These are phyloP conservation scores for Coemansia sp. DNA, from an alignment of 192 early-diverging fungal genomes.

Conservation along the genomic window DNA sequence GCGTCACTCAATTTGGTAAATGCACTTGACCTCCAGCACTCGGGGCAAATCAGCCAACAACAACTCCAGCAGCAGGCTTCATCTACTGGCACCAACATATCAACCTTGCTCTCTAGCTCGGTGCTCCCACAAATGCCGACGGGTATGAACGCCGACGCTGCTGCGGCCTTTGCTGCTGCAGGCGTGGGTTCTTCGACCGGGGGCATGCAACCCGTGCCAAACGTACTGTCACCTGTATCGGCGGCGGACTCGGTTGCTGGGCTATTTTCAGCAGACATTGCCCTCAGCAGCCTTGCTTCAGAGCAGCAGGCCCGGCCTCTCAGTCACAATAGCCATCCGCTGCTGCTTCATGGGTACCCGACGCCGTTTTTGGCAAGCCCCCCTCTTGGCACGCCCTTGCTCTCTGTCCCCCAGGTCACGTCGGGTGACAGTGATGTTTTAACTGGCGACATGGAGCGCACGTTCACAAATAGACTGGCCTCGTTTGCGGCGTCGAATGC, in stretches of 20 bases:
- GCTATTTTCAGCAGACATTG: slow-evolving; percentile 11
- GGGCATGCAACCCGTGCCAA: slow-evolving; percentile 47
- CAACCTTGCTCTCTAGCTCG: slow-evolving; percentile 14
- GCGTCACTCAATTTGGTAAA: slow-evolving; percentile 46
- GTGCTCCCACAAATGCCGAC: slow-evolving; percentile 5
- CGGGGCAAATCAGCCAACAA: slow-evolving; percentile 1
- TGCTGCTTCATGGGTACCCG: slow-evolving; percentile 19
- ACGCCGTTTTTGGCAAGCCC: slow-evolving; percentile 7
- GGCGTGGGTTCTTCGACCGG: slow-evolving; percentile 7
- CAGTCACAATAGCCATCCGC: slow-evolving; percentile 34
- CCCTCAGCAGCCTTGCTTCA: slow-evolving; percentile 12
- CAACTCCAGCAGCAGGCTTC: slow-evolving; percentile 3
- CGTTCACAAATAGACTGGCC: neutral
- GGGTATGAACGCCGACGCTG: neutral
- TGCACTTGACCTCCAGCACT: slow-evolving; percentile 28
- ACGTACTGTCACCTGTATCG: slow-evolving; percentile 19
- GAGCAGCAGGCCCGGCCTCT: slow-evolving; percentile 4
- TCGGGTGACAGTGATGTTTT: neutral
- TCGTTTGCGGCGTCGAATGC: neutral
- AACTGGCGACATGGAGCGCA: neutral
- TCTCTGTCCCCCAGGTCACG: neutral
- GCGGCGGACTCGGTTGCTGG: slow-evolving; percentile 9
- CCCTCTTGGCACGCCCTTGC: slow-evolving; percentile 7
- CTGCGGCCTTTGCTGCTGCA: neutral
- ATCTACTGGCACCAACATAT: slow-evolving; percentile 1